A percentile compares a stretch with the other conserved stretches of the same genome.
phyloP scores from a whole-genome alignment of 306 rosid genomes.

The Prunus kanzakura region DNA sequence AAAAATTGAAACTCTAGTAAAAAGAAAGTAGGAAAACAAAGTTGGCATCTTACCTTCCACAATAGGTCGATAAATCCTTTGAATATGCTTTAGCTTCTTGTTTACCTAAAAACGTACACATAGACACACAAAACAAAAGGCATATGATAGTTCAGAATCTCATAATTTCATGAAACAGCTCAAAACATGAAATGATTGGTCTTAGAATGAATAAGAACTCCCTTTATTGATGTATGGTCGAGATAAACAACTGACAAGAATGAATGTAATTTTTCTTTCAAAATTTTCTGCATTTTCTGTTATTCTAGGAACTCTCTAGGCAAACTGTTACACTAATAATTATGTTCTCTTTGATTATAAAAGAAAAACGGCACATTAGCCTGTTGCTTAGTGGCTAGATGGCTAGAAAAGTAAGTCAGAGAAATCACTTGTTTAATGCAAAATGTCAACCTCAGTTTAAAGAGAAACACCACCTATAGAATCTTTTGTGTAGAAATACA shows the following conservation, averaged over 20 bases:
- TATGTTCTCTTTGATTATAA: not conserved
- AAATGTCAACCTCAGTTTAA: not conserved
- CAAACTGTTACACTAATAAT: not conserved
- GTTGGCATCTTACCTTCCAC: slow-evolving; percentile 66
- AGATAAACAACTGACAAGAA: not conserved
- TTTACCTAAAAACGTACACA: slow-evolving; percentile 42
- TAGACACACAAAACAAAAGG: not conserved
- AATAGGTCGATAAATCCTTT: slow-evolving; percentile 79
- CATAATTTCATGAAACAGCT: not conserved
- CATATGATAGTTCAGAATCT: not conserved
- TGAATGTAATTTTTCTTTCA: not conserved
- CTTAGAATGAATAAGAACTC: not conserved
- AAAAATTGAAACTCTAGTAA: not conserved
- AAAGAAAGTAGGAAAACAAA: not conserved
- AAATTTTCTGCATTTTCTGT: not conserved
- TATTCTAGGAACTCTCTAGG: not conserved
- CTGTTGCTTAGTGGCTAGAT: not conserved
- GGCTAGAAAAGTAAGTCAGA: not conserved
- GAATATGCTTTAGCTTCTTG: slow-evolving; percentile 90
- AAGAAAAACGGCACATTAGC: not conserved
- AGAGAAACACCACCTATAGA: not conserved
- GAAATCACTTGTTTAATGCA: not conserved
- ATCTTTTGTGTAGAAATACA: slow-evolving; percentile 15
- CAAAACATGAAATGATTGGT: not conserved
- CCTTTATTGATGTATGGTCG: not conserved